Evolutionary conservation across 257 asterid genomes (phyloP).

Genomic region (Cruciata laevipes): DNA sequence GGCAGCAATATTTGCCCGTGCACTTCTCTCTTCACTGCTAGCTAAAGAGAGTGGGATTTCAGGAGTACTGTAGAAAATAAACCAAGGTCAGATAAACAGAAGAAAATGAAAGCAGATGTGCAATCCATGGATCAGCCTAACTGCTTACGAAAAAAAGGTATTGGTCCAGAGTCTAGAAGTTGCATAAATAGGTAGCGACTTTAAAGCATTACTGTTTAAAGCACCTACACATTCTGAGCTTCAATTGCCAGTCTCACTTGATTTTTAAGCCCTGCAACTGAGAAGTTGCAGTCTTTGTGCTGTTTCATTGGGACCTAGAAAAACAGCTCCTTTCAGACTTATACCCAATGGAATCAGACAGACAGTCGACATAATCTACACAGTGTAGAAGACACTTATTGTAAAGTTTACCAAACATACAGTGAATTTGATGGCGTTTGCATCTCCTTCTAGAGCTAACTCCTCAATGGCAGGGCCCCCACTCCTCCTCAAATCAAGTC

Average conservation of each 20-base stretch:
- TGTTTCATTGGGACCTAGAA: constrained; percentile 95
- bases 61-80: constrained; percentile 49
- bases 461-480: constrained; percentile 99
- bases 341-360: constrained; percentile 3
- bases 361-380: not conserved
- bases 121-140: not conserved
- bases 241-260: constrained; percentile 96
- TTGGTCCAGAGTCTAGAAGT: not conserved
- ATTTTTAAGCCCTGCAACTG: constrained; percentile 96
- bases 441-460: constrained; percentile 88
- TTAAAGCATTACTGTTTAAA: too few relatives aligned
- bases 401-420: constrained; percentile 30
- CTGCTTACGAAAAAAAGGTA: not conserved
- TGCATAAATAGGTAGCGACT: constrained; percentile 8
- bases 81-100: constrained; percentile 5
- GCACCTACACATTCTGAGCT: constrained; percentile 66
- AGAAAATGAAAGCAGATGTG: not conserved
- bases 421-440: constrained; percentile 55
- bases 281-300: constrained; percentile 92
- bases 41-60: constrained; percentile 63
- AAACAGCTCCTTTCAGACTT: constrained; percentile 21
- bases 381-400: not conserved
- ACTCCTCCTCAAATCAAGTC: constrained; percentile 92
- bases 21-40: constrained; percentile 54
- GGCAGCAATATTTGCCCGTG: constrained; percentile 96